A percentile compares a stretch with the other conserved stretches of the same genome.
Conservation (phyloP, 495 filamentous ascomycete species). For the Aspergillus nidulans region DNA sequence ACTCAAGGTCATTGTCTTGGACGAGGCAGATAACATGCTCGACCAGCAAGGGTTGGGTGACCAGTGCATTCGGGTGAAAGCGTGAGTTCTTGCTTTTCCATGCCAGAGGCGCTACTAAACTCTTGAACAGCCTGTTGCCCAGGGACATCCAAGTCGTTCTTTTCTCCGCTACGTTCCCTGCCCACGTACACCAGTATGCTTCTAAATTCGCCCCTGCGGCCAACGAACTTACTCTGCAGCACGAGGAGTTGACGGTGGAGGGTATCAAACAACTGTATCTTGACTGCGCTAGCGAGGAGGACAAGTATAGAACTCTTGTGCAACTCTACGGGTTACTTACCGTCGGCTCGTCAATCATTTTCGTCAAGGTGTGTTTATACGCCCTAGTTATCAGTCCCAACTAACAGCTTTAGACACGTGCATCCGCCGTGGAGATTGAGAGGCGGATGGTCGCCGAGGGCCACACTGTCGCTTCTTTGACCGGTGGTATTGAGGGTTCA, state of each 20-base stretch:
- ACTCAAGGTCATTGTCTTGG: constrained; percentile 76
- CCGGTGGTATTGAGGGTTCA: constrained; percentile 75
- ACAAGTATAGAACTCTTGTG: constrained; percentile 84
- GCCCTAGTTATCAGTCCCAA: not conserved
- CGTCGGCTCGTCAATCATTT: constrained; percentile 95
- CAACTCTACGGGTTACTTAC: constrained; percentile 94
- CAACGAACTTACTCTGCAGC: constrained; percentile 81
- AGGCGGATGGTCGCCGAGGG: constrained; percentile 80
- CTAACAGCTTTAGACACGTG: constrained; percentile 56
- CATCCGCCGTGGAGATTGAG: constrained; percentile 77
- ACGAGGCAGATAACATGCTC: constrained; percentile 95
- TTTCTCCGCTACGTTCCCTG: constrained; percentile 95
- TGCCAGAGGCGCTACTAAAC: constrained; percentile 16
- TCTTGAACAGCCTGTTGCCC: constrained; percentile 58
- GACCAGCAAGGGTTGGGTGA: constrained; percentile 93
- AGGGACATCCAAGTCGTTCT: constrained; percentile 74
- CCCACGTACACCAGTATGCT: constrained; percentile 76
- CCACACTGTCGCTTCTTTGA: constrained; percentile 84
- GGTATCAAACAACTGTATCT: constrained; percentile 97
- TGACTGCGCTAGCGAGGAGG: constrained; percentile 72
- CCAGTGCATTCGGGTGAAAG: constrained; percentile 85
- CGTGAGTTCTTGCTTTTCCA: constrained; percentile 46
- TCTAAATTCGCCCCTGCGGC: constrained; percentile 73
- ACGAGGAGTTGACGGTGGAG: constrained; percentile 90
- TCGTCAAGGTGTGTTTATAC: constrained; percentile 66